Evolutionary conservation across 306 rosid species (phyloP).

Genomic region (Vachellia collinsii): DNA sequence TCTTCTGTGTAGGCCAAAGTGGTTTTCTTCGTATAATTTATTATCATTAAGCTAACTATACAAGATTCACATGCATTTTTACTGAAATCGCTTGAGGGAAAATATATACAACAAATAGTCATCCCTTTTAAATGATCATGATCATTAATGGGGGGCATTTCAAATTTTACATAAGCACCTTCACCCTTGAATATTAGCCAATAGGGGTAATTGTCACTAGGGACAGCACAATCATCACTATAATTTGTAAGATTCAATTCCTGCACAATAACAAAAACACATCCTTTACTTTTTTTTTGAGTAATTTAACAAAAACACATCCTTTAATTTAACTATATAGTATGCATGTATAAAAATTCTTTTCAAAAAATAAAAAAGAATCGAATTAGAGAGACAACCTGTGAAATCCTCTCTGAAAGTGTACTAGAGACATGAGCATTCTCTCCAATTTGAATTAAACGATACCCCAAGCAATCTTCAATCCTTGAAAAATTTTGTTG

Average conservation of each 20-base stretch:
- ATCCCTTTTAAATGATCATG: background rate
- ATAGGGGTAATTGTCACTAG: background rate
- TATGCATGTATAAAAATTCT: background rate
- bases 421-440: background rate
- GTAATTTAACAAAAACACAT: background rate
- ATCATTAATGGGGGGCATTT: background rate
- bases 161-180: background rate
- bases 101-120: background rate
- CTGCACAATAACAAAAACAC: background rate
- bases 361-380: background rate
- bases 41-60: background rate
- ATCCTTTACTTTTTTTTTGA: too few species aligned
- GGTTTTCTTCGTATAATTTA: background rate
- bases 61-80: background rate
- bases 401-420: slow-evolving; percentile 21
- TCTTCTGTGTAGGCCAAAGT: too few species aligned
- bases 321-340: background rate
- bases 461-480: background rate
- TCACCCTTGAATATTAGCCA: background rate
- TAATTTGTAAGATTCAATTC: background rate
- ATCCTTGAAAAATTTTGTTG: too few species aligned
- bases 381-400: background rate
- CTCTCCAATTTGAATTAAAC: slow-evolving; percentile 30
- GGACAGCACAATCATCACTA: background rate
- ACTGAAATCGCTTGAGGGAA: background rate